phyloP scores from a whole-genome alignment of 2,329 filamentous ascomycete species.

The Ophiognomonia clavigignenti-juglandacearum region DNA sequence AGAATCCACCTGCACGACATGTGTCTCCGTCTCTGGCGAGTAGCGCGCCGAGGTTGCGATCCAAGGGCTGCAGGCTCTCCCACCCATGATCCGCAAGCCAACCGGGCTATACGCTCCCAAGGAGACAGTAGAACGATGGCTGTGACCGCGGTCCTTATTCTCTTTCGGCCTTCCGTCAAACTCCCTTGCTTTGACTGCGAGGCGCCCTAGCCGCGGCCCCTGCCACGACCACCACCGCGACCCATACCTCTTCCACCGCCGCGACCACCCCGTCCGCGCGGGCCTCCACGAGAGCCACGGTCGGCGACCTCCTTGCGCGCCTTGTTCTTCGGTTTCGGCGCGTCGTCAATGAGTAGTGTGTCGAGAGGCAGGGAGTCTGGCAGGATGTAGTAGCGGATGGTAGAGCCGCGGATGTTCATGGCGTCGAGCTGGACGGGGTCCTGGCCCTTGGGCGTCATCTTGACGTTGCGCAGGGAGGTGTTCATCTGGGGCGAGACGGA shows the following conservation, averaged over 20 bases:
- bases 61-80: too few relatives aligned
- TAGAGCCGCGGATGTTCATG: slow-evolving; percentile 94
- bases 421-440: slow-evolving; percentile 85
- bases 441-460: slow-evolving; percentile 89
- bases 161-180: not conserved
- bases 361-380: slow-evolving; percentile 93
- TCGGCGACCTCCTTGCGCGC: slow-evolving; percentile 79
- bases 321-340: slow-evolving; percentile 99
- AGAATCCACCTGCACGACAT: too few relatives aligned
- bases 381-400: slow-evolving; percentile 93
- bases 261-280: slow-evolving; percentile 48
- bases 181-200: not conserved
- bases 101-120: too few relatives aligned
- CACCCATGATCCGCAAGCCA: too few relatives aligned
- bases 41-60: too few relatives aligned
- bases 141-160: too few relatives aligned
- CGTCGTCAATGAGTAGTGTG: slow-evolving; percentile 91
- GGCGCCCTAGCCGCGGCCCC: not conserved
- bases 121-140: too few relatives aligned
- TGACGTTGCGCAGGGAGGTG: slow-evolving; percentile 89
- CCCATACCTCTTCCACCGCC: slow-evolving; percentile 37
- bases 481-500: slow-evolving; percentile 99
- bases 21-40: too few relatives aligned
- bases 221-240: slow-evolving; percentile 11
- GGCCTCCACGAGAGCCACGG: slow-evolving; percentile 49